Conservation (phyloP, 352 stramenopile species). For the Phytophthora pseudosyringae region DNA sequence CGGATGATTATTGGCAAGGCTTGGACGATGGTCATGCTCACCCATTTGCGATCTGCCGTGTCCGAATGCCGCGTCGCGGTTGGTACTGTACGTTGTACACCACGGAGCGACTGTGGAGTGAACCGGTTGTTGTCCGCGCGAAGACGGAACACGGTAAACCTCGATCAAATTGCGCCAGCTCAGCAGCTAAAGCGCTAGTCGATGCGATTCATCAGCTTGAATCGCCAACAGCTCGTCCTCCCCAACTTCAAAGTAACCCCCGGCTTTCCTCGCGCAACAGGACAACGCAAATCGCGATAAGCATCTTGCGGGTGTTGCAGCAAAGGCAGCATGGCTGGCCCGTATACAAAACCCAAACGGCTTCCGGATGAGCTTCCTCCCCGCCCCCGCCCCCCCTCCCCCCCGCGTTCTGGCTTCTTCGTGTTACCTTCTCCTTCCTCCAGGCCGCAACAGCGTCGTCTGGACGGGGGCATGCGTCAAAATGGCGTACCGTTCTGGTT, state of each 20-base stretch:
- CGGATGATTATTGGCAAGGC: constrained; percentile 16
- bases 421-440: too few relatives aligned
- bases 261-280: constrained; percentile 1
- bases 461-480: too few relatives aligned
- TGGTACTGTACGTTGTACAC: background rate
- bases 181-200: background rate
- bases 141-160: background rate
- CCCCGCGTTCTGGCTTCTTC: background rate
- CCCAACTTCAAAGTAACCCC: constrained; percentile 9
- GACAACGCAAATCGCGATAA: constrained; percentile 23
- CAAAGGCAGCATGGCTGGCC: background rate
- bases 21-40: constrained; percentile 21
- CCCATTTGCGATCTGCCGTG: constrained; percentile 12
- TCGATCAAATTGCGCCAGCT: background rate
- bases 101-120: background rate
- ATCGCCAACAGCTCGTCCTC: too few relatives aligned
- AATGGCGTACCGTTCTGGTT: background rate
- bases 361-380: background rate
- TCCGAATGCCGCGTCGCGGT: background rate
- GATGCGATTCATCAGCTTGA: background rate
- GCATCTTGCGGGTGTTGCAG: constrained; percentile 2
- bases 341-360: background rate
- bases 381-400: too few relatives aligned
- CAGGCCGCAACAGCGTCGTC: background rate
- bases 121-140: background rate